A percentile compares a stretch with the other conserved stretches of the same genome.
phyloP scores from a whole-genome alignment of 805 yeast species.

The Suhomyces faveliae region DNA sequence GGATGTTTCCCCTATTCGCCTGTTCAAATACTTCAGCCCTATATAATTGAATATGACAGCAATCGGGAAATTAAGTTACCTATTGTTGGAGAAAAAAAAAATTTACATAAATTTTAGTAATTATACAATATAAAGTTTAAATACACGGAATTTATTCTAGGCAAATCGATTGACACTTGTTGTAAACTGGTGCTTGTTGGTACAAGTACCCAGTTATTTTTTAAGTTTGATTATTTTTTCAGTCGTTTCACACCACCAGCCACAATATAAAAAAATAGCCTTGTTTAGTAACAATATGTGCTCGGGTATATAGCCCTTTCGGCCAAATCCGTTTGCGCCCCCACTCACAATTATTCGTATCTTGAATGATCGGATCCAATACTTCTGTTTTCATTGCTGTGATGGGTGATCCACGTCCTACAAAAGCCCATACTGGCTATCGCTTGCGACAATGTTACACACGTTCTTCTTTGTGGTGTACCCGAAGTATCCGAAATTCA shows the following conservation, averaged over 20 bases:
- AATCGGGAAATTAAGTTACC: background rate
- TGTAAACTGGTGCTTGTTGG: background rate
- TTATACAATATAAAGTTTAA: background rate
- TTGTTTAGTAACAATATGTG: background rate
- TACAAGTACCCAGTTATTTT: background rate
- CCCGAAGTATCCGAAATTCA: background rate
- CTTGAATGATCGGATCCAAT: background rate
- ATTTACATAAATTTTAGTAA: background rate
- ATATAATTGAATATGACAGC: background rate
- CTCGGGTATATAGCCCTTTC: background rate
- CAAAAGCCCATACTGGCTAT: too few relatives aligned
- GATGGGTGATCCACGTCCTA: background rate
- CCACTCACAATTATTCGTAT: background rate
- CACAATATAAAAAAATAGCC: background rate
- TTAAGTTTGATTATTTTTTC: background rate
- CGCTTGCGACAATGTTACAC: too few relatives aligned
- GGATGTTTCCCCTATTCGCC: too few relatives aligned
- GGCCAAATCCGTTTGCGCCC: background rate
- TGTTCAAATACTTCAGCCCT: too few relatives aligned
- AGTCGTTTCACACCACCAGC: background rate
- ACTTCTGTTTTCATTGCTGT: background rate
- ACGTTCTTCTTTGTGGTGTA: background rate
- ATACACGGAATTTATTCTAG: background rate
- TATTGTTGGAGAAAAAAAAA: background rate
- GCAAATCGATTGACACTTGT: background rate